These are phyloP conservation scores for Phenoliferia sp. DNA, from an alignment of 1,284 basidiomycete species.

Conservation along the genomic window DNA sequence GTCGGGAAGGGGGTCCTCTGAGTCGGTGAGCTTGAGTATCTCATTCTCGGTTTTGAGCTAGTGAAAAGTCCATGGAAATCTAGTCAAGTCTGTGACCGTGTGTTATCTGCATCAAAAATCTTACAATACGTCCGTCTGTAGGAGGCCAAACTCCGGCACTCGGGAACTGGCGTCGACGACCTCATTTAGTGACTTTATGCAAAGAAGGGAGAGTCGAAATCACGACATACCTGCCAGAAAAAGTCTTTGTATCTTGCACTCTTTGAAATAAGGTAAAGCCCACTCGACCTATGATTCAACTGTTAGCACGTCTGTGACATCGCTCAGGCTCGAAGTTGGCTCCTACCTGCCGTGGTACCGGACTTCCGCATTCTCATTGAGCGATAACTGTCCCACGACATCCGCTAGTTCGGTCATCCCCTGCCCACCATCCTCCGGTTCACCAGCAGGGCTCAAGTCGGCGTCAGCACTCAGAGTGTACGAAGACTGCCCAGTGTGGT, in stretches of 20 bases:
- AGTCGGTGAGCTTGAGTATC: slow-evolving; percentile 42
- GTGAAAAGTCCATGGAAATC: background rate
- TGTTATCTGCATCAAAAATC: background rate
- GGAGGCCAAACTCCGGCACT: slow-evolving; percentile 76
- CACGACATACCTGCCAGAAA: slow-evolving; percentile 53
- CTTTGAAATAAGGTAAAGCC: slow-evolving; percentile 65
- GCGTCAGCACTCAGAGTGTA: slow-evolving; percentile 23
- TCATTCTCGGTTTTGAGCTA: slow-evolving; percentile 38
- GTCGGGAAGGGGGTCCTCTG: slow-evolving; percentile 45
- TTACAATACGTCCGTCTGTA: slow-evolving; percentile 43
- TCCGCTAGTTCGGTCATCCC: slow-evolving; percentile 52
- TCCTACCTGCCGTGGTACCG: slow-evolving; percentile 37
- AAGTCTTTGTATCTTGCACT: slow-evolving; percentile 68
- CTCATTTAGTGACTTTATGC: slow-evolving; percentile 32
- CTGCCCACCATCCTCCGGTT: slow-evolving; percentile 5
- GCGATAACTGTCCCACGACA: slow-evolving; percentile 72
- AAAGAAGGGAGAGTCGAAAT: slow-evolving; percentile 32
- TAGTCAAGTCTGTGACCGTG: background rate
- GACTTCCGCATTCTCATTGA: slow-evolving; percentile 78
- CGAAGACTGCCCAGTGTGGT: slow-evolving; percentile 31
- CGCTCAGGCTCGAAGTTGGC: background rate
- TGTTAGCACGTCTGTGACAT: slow-evolving; percentile 57
- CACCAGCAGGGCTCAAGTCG: background rate
- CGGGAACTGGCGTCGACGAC: slow-evolving; percentile 59
- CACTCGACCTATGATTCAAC: slow-evolving; percentile 57